Evolutionary conservation across 495 filamentous ascomycete species (phyloP).

Genomic region (Podospora conica): DNA sequence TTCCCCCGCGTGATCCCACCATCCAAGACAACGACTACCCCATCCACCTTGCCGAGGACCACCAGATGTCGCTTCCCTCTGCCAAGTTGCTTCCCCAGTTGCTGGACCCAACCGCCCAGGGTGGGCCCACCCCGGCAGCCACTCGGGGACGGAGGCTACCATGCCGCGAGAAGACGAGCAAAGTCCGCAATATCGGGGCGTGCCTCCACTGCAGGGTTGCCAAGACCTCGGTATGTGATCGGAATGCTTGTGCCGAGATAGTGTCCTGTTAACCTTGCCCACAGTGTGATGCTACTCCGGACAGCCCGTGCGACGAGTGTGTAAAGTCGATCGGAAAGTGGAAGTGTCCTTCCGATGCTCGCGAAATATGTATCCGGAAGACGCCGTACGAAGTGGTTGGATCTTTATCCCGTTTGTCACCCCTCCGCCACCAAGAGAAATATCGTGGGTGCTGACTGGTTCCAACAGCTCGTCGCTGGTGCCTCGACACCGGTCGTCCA

Average conservation of each 20-base stretch:
- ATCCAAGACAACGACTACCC: slow-evolving; percentile 3
- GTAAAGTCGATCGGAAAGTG: background rate
- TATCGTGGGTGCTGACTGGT: background rate
- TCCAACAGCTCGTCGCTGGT: background rate
- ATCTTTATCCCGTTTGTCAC: background rate
- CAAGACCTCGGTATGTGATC: background rate
- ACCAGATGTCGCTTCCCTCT: background rate
- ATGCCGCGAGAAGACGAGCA: slow-evolving; percentile 16
- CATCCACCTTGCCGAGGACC: background rate
- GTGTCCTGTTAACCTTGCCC: background rate
- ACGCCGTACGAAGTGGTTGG: background rate
- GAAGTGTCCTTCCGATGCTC: background rate
- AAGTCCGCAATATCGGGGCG: slow-evolving; percentile 14
- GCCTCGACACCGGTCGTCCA: background rate
- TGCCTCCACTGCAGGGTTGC: slow-evolving; percentile 15
- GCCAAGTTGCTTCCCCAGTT: background rate
- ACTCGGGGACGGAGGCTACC: slow-evolving; percentile 11
- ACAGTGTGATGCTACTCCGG: background rate
- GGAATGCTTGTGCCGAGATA: background rate
- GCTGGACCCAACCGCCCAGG: background rate
- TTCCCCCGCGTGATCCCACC: slow-evolving; percentile 1
- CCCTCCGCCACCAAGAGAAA: background rate
- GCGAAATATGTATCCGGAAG: background rate
- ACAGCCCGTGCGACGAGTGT: background rate
- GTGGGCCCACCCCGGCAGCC: background rate